These are phyloP conservation scores for Argentina anserina DNA, from an alignment of 306 rosid species.

Conservation along the genomic window DNA sequence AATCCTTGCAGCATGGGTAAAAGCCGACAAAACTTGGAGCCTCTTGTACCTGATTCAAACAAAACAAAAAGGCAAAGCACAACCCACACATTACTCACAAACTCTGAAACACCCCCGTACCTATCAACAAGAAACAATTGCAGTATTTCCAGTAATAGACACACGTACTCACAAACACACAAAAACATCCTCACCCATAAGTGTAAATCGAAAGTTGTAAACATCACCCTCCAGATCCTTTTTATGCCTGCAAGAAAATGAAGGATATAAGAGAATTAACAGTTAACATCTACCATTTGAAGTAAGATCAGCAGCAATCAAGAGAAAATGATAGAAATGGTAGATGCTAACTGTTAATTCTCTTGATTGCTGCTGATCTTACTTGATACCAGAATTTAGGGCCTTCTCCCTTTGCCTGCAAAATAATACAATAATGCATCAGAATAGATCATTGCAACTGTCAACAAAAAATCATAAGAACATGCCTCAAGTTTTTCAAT, in stretches of 20 bases:
- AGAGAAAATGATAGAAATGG: not conserved
- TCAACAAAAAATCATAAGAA: conserved; percentile 9
- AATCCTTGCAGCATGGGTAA: conserved; percentile 97
- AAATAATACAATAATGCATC: conserved; percentile 24
- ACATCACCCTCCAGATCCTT: conserved; percentile 65
- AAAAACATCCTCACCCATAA: conserved; percentile 74
- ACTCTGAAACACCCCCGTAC: not conserved
- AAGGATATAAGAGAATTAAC: conserved; percentile 6
- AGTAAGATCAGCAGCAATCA: conserved; percentile 2
- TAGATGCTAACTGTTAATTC: no score
- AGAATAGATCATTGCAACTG: conserved; percentile 15
- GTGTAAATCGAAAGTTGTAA: conserved; percentile 73
- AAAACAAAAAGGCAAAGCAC: conserved; percentile 6
- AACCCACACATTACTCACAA: not conserved
- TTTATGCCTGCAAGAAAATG: conserved; percentile 44
- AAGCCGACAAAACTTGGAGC: conserved; percentile 90
- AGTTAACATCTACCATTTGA: conserved; percentile 1
- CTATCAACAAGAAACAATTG: not conserved
- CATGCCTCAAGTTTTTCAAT: conserved; percentile 57
- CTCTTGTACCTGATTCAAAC: conserved; percentile 70
- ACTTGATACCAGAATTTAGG: conserved; percentile 58
- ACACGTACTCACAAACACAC: not conserved
- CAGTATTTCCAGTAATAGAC: not conserved
- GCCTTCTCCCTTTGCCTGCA: conserved; percentile 57
- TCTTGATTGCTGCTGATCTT: no score